Percentiles rank a stretch among this genome's conserved stretches.
phyloP scores from a whole-genome alignment of 139 green algal genomes.

The Spirogloea muscicola region DNA sequence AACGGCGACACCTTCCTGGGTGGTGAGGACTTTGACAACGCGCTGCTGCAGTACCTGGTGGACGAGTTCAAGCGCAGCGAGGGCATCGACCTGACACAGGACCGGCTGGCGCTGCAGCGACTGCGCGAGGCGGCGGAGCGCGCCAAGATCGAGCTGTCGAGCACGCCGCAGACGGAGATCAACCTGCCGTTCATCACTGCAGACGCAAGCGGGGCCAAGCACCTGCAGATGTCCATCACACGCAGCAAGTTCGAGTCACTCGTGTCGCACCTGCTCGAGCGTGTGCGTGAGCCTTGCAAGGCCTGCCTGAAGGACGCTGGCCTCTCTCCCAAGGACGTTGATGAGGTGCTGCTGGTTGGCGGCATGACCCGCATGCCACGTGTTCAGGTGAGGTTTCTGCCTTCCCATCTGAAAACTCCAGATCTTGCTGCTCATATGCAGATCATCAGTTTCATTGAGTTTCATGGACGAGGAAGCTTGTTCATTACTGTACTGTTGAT shows the following conservation, averaged over 20 bases:
- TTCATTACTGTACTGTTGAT: no score
- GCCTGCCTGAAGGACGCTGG: constrained; percentile 75
- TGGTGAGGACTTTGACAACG: constrained; percentile 98
- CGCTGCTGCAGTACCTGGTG: constrained; percentile 63
- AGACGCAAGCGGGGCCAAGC: constrained; percentile 73
- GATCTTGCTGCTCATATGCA: no score
- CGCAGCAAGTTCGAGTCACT: constrained; percentile 65
- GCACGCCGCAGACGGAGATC: constrained; percentile 79
- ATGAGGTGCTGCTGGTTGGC: constrained; percentile 87
- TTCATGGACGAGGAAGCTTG: no score
- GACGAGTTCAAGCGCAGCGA: constrained; percentile 76
- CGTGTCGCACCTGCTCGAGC: constrained; percentile 60
- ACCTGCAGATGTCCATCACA: constrained; percentile 69
- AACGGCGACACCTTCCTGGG: constrained; percentile 98
- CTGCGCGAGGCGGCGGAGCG: constrained; percentile 87
- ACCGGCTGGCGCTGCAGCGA: constrained; percentile 93
- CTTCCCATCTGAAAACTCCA: no score
- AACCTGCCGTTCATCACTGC: constrained; percentile 99
- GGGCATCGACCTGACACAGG: constrained; percentile 87
- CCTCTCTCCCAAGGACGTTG: constrained; percentile 76
- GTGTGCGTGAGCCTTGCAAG: constrained; percentile 20
- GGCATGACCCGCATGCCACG: constrained; percentile 98
- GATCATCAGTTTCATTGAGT: no score
- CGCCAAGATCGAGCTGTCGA: constrained; percentile 95
- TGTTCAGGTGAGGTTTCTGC: constrained; percentile 74